phyloP scores from a whole-genome alignment of 2,329 filamentous ascomycete genomes.

The Fusarium coicis region DNA sequence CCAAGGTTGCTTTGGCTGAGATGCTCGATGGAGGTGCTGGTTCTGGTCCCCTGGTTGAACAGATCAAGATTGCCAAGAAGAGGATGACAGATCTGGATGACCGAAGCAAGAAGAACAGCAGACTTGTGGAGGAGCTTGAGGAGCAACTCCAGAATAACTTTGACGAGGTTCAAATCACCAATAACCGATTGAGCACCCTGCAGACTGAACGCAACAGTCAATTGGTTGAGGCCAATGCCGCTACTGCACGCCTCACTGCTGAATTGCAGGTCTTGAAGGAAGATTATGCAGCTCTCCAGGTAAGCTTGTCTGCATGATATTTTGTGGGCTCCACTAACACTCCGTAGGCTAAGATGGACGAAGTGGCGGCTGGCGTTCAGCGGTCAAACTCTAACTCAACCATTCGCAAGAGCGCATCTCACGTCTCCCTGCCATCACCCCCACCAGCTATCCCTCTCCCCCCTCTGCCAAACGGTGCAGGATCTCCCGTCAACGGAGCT shows the following conservation, averaged over 20 bases:
- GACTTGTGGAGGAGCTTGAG: slow-evolving; percentile 93
- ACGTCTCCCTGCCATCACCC: slow-evolving; percentile 87
- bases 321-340: slow-evolving; percentile 41
- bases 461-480: slow-evolving; percentile 76
- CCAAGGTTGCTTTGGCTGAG: slow-evolving; percentile 64
- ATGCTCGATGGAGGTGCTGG: slow-evolving; percentile 61
- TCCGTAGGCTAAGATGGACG: slow-evolving; percentile 69
- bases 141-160: slow-evolving; percentile 96
- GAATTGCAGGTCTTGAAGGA: slow-evolving; percentile 75
- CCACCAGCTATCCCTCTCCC: slow-evolving; percentile 96
- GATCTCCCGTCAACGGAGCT: slow-evolving; percentile 56
- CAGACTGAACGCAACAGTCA: slow-evolving; percentile 79
- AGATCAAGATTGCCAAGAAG: slow-evolving; percentile 71
- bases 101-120: slow-evolving; percentile 88
- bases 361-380: slow-evolving; percentile 59
- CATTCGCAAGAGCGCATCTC: slow-evolving; percentile 85
- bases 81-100: slow-evolving; percentile 71
- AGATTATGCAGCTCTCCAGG: slow-evolving; percentile 82
- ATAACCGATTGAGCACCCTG: slow-evolving; percentile 85
- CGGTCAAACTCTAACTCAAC: slow-evolving; percentile 74
- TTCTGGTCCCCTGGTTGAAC: slow-evolving; percentile 62
- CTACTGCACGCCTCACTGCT: slow-evolving; percentile 69
- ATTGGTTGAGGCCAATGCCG: slow-evolving; percentile 80
- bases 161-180: slow-evolving; percentile 87
- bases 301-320: slow-evolving; percentile 55